Percentiles rank a stretch among this genome's conserved stretches.
These are phyloP conservation scores for Mrakia gelida DNA, from an alignment of 768 basidiomycete genomes.

Conservation along the genomic window DNA sequence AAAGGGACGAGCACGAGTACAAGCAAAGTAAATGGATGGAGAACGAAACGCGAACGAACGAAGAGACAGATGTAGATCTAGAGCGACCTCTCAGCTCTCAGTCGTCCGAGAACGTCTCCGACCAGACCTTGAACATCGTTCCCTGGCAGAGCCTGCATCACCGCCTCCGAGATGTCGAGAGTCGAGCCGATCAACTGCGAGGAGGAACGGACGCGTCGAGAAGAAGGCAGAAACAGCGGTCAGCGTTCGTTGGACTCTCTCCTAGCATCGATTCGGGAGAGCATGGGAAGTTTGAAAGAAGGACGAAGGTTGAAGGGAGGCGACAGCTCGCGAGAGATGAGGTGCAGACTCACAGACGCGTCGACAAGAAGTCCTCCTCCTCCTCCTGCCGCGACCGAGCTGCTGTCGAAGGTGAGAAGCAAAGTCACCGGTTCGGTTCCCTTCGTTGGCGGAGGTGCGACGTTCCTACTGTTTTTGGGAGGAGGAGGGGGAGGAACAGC, in stretches of 20 bases:
- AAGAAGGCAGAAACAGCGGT: background rate
- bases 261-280: too few species aligned
- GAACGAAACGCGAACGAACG: background rate
- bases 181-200: slow-evolving; percentile 25
- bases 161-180: slow-evolving; percentile 25
- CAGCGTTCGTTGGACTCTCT: background rate
- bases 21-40: background rate
- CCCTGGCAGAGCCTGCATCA: background rate
- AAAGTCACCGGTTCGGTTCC: slow-evolving; percentile 1
- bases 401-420: slow-evolving; percentile 9
- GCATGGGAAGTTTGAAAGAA: too few species aligned
- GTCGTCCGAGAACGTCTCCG: slow-evolving; percentile 11
- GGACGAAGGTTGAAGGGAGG: background rate
- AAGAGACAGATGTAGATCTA: background rate
- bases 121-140: slow-evolving; percentile 24
- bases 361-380: slow-evolving; percentile 2
- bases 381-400: background rate
- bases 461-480: background rate
- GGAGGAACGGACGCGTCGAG: background rate
- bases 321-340: background rate
- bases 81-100: background rate
- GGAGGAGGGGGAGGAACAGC: background rate
- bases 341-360: slow-evolving; percentile 18
- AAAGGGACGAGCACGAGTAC: background rate
- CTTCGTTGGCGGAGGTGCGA: background rate